Base-by-base conservation (phyloP, 2,329 filamentous ascomycete species). In the Neofusicoccum sp. region DNA sequence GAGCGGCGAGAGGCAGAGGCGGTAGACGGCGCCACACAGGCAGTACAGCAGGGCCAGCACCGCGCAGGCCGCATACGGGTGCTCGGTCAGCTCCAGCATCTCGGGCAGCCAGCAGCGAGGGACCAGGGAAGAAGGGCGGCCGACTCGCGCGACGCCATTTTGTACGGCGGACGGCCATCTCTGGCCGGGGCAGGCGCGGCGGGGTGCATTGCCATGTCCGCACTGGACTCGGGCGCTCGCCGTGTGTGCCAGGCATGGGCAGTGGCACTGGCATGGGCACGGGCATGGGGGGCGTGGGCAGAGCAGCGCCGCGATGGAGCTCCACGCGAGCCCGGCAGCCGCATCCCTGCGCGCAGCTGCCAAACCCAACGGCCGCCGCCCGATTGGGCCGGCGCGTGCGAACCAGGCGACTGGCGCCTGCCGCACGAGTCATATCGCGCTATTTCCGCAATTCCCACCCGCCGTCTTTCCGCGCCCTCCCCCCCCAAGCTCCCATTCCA, bases 1-100 rank as follows among this genome's bases (percentile, higher is more conserved):
- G 22, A 77, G 52, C 2, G 73, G 73, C 49, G 71, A 68, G 16
- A 76, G 62, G 56, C 58, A 66, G 8, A 71, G 64, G 16, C 68
- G 66, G 50, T 70, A 68, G 31, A 50, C 54, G 22, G 39, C 48
- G 36, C 43, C 37, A 43, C 34, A 62, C n/a, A 73, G 50, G 48
- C 70, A 70, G 64, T 71, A 60, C 39, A 56, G 47, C 58, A 56
- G 34, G 14, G 41, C 34, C 33, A n/a, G n/a, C 45, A 44, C 56
- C 22, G 56, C 56, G 44, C 44, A 39, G 44, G 44, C 56, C 28
- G 22, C 33, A 44, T 31, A 49, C 31, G 56, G 56, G 22, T 60
- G 56, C 16, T 60, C 33, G 29, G 41, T 29, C 56, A 59, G 52
- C 11, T 56, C 54, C 41, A 44, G 11, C 54, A 58, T 58, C 29